phyloP scores from a whole-genome alignment of 805 yeast species.

The Sugiyamaella boreocaroliniensis region DNA sequence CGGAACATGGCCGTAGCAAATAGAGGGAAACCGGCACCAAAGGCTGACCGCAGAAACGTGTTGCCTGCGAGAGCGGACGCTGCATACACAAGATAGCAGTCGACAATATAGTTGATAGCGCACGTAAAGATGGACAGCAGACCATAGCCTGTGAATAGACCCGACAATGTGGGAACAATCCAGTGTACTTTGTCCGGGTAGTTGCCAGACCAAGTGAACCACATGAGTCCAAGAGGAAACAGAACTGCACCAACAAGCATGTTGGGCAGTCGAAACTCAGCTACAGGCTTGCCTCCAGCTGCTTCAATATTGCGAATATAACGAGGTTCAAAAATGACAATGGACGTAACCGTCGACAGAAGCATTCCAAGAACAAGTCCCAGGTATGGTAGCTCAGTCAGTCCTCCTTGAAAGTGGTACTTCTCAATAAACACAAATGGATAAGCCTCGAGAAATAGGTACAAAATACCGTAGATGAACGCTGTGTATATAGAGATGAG shows the following conservation, averaged over 20 bases:
- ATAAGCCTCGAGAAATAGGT: slow-evolving; percentile 63
- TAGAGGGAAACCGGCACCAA: slow-evolving; percentile 68
- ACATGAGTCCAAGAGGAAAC: slow-evolving; percentile 74
- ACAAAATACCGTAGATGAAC: slow-evolving; percentile 71
- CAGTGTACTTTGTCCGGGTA: slow-evolving; percentile 67
- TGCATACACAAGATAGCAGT: slow-evolving; percentile 61
- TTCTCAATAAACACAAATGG: slow-evolving; percentile 62
- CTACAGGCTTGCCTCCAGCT: slow-evolving; percentile 57
- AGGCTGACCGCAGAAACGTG: slow-evolving; percentile 60
- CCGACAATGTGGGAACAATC: slow-evolving; percentile 69
- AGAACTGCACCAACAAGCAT: slow-evolving; percentile 65
- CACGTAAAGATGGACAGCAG: slow-evolving; percentile 62
- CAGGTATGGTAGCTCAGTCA: slow-evolving; percentile 71
- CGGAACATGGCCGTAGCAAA: slow-evolving; percentile 68
- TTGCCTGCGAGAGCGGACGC: slow-evolving; percentile 78
- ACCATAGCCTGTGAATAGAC: slow-evolving; percentile 65
- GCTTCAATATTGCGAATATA: slow-evolving; percentile 43
- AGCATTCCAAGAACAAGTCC: slow-evolving; percentile 65
- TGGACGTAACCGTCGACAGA: slow-evolving; percentile 48
- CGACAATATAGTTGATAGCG: slow-evolving; percentile 66
- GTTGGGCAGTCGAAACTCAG: slow-evolving; percentile 76
- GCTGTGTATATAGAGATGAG: slow-evolving; percentile 63
- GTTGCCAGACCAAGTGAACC: slow-evolving; percentile 87
- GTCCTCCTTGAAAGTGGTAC: slow-evolving; percentile 53
- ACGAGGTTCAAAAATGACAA: slow-evolving; percentile 46